These are phyloP conservation scores for Oryza brachyantha DNA, from an alignment of 176 grass and related monocot genomes.

Conservation along the genomic window DNA sequence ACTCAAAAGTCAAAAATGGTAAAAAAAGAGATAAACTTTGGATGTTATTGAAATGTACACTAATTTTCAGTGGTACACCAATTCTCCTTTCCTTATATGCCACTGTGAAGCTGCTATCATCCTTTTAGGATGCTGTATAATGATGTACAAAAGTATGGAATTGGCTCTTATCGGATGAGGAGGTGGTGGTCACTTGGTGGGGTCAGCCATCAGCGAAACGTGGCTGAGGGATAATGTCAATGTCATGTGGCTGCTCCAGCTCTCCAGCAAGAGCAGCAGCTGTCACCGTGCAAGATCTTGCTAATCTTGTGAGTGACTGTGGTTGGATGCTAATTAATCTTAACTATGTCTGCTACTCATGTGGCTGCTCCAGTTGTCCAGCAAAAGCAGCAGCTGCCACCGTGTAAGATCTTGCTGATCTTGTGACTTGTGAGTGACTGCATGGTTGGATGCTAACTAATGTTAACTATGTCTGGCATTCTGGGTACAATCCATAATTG, in stretches of 20 bases:
- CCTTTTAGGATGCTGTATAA: too few relatives aligned
- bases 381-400: background rate
- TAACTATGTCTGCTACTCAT: background rate
- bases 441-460: background rate
- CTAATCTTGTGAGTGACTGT: background rate
- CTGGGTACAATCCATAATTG: background rate
- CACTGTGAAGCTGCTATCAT: background rate
- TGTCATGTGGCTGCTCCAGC: background rate
- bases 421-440: background rate
- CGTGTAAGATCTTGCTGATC: background rate
- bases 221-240: background rate
- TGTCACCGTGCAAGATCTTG: background rate
- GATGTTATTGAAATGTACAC: background rate
- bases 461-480: background rate
- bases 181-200: background rate
- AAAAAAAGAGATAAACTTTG: background rate
- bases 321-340: background rate
- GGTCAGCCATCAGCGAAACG: background rate
- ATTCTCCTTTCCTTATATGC: background rate
- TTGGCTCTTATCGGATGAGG: background rate
- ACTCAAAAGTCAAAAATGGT: background rate
- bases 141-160: too few relatives aligned
- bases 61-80: background rate
- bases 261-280: background rate
- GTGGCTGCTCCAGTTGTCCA: too few relatives aligned